Percentiles rank a stretch among this genome's conserved stretches.
Conservation (phyloP, 1,139 yeast species). For the Meyerozyma guilliermondii region DNA sequence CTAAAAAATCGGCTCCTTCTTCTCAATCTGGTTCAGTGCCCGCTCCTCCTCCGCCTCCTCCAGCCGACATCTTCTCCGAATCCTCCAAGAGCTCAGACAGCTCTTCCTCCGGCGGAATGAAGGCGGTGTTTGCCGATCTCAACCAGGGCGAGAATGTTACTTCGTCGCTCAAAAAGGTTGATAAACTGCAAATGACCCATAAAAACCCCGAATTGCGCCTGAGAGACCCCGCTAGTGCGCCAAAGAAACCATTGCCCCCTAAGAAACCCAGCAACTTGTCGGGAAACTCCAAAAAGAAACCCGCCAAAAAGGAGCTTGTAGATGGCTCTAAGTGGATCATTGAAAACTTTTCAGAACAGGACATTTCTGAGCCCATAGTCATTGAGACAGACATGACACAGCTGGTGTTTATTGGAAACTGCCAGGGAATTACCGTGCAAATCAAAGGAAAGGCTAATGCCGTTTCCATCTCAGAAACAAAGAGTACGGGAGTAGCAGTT, state of each 20-base stretch:
- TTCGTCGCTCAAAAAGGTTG: constrained; percentile 84
- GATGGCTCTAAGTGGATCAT: constrained; percentile 86
- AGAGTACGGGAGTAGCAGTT: constrained; percentile 67
- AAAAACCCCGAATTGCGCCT: constrained; percentile 81
- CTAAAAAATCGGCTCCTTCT: constrained; percentile 18
- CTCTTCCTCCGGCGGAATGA: constrained; percentile 53
- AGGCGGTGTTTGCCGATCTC: constrained; percentile 88
- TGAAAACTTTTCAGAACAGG: constrained; percentile 63
- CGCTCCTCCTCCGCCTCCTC: constrained; percentile 63
- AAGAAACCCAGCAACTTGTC: constrained; percentile 68
- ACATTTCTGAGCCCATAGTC: constrained; percentile 42
- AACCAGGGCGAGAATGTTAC: constrained; percentile 84
- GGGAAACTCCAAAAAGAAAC: constrained; percentile 47
- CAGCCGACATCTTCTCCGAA: constrained; percentile 62
- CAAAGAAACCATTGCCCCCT: constrained; percentile 56
- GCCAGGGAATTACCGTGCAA: constrained; percentile 68
- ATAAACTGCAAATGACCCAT: constrained; percentile 90
- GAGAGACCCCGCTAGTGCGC: constrained; percentile 30
- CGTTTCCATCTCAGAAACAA: constrained; percentile 70
- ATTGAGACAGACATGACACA: constrained; percentile 83
- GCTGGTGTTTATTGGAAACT: constrained; percentile 82
- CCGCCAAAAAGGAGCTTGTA: constrained; percentile 70
- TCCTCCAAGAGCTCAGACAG: constrained; percentile 19
- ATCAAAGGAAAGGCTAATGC: constrained; percentile 92
- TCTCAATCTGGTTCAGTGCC: constrained; percentile 20